Evolutionary conservation across 345 rosid genomes (phyloP), one percentile per base, ranked within the genome.

Genomic region (Syzygium oleosum): DNA sequence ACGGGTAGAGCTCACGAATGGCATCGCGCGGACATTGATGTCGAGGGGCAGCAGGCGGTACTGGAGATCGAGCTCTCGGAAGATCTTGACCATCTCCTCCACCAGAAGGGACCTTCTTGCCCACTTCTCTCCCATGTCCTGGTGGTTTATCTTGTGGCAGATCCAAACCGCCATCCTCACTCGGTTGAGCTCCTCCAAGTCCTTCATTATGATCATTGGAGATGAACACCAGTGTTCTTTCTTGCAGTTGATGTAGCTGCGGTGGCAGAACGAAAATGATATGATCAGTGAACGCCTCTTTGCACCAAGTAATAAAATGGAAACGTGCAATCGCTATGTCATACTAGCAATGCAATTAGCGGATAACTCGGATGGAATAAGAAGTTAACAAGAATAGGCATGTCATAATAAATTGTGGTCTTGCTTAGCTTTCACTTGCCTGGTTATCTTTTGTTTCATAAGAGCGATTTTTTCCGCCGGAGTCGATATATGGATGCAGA

Each of bases 221-320:
- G 90, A n/a, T 9, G 97, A 86, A 46, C 88, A 90, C 99, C 99
- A 97, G 58, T 95, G 93, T 92, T 96, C 99, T 86, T 94, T 93
- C 91, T 93, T 93, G 92, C 84, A 78, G 53, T 95, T 97, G 0
- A 96, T 92, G 90, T 90, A 94, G 89, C 96, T 95, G 91, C 91
- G 7, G 5, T 12, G 53, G 38, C 8, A 23, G 27, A 54, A 41
- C 11, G 2, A 34, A 34, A 34, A 34, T 25, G 11, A 19, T 23
- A 68, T 34, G 80, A 73, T 73, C 73, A 61, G 73, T 14, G 38
- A 61, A 61, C 19, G 0, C 73, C 38, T n/a, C 29, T n/a, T 61
- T 61, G 73, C 29, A n/a, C 25, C 10, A 7, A 55, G 59, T 55
- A 61, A 61, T 12, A 61, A 61, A 61, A 16, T n/a, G 73, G 27